Evolutionary conservation across 2,329 filamentous ascomycete species (phyloP).

Genomic region (Mycocentrospora acerina): DNA sequence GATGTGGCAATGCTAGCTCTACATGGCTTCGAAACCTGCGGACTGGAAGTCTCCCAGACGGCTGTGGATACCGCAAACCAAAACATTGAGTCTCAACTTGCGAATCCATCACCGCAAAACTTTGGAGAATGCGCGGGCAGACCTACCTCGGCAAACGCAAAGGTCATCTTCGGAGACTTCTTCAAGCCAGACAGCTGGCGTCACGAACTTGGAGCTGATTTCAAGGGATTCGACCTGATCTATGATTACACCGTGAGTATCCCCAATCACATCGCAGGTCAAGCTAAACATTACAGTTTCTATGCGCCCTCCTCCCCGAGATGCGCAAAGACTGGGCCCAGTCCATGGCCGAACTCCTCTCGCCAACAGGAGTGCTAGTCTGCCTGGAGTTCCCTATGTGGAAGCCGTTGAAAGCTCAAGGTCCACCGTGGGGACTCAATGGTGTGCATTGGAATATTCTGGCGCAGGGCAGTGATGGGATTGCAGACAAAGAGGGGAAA

Average conservation of each 20-base stretch:
- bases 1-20: constrained; percentile 73
- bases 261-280: not conserved
- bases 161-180: constrained; percentile 65
- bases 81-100: constrained; percentile 13
- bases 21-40: constrained; percentile 73
- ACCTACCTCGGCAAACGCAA: constrained; percentile 49
- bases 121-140: constrained; percentile 43
- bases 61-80: constrained; percentile 35
- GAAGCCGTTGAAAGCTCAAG: constrained; percentile 63
- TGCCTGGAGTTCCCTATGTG: constrained; percentile 74
- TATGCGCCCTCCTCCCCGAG: constrained; percentile 58
- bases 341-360: constrained; percentile 56
- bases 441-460: constrained; percentile 28
- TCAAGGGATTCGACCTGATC: constrained; percentile 56
- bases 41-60: constrained; percentile 63
- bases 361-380: constrained; percentile 53
- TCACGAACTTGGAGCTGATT: constrained; percentile 27
- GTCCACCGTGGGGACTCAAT: constrained; percentile 73
- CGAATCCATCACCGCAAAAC: constrained; percentile 17
- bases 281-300: constrained; percentile 47
- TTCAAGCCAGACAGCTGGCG: constrained; percentile 59
- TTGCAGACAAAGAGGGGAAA: constrained; percentile 11
- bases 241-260: constrained; percentile 60
- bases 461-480: constrained; percentile 11
- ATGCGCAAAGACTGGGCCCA: constrained; percentile 57